Base-by-base conservation (phyloP, 331 rosid species). In the Rosa hybrid region DNA sequence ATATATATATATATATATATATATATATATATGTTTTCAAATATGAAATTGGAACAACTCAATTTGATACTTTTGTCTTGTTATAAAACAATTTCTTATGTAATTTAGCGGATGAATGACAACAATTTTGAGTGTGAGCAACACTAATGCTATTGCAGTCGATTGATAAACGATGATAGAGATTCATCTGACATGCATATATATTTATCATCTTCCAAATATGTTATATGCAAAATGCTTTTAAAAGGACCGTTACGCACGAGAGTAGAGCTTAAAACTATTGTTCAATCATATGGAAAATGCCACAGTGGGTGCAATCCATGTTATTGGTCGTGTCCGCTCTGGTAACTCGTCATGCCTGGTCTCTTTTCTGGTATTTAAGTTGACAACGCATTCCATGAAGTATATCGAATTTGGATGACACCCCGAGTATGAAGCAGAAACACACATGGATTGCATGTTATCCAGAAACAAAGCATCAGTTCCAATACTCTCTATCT, bases 391-490 rank as follows among this genome's bases (percentile, higher is more conserved):
- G 5, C 42, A 17, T 12, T 63, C 20, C 41, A 12, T 5, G 12
- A 12, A 34, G 69, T 63, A 5, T 12, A 6, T 63, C 42, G 20
- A 63, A 27, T 27, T 63, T 12, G 42, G 42, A 63, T 63, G 42
- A 27, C 69, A 63, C 18, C 18, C 20, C n/a, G 69, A 63, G 69
- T 63, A 27, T 63, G 69, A 63, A 27, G 69, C 69, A 27, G 69
- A 27, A 27, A 63, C 42, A 13, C 41, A 75, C 0, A 59, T 39
- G 42, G 54, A n/a, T 23, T 56, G 68, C 20, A 56, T 75, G 23
- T 21, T 34, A 12, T 49, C 71, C 12, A 75, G 27, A 64, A 75
- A 75, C 38, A 60, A 44, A 60, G 57, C 57, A 60, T 60, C 71
- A 25, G 34, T 25, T 25, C 57, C 71, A 1, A 60, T 59, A 23